A percentile compares a stretch with the other conserved stretches of the same genome.
Evolutionary conservation across 2,329 filamentous ascomycete species (phyloP).

Genomic region (Fusarium equiseti): DNA sequence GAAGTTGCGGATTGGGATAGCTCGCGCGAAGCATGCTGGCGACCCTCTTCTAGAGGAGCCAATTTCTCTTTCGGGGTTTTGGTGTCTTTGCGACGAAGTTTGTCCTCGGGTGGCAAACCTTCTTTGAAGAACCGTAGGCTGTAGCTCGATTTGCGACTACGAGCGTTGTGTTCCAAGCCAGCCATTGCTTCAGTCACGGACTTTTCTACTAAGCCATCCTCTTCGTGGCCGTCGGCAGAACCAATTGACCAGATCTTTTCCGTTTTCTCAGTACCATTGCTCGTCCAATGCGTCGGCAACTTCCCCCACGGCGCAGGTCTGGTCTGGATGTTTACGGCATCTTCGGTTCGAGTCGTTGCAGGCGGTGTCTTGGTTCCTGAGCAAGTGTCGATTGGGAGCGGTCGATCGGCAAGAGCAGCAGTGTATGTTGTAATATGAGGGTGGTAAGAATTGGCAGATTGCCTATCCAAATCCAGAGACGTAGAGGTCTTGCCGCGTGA

Average conservation of each 20-base stretch:
- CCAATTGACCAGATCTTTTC: slow-evolving; percentile 76
- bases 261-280: slow-evolving; percentile 65
- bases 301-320: slow-evolving; percentile 45
- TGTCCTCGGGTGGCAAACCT: slow-evolving; percentile 70
- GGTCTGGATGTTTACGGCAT: slow-evolving; percentile 25
- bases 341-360: slow-evolving; percentile 27
- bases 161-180: slow-evolving; percentile 71
- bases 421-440: slow-evolving; percentile 44
- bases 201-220: slow-evolving; percentile 71
- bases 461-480: slow-evolving; percentile 53
- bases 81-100: slow-evolving; percentile 65
- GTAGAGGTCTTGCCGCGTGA: slow-evolving; percentile 48
- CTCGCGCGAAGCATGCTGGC: slow-evolving; percentile 4
- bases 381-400: slow-evolving; percentile 40
- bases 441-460: slow-evolving; percentile 42
- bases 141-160: slow-evolving; percentile 76
- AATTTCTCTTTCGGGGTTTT: slow-evolving; percentile 57
- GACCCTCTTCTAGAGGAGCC: slow-evolving; percentile 52
- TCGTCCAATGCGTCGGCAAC: slow-evolving; percentile 60
- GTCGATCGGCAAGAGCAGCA: slow-evolving; percentile 47
- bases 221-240: slow-evolving; percentile 60
- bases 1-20: not conserved
- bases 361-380: slow-evolving; percentile 30
- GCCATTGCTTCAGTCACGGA: slow-evolving; percentile 73
- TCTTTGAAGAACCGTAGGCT: slow-evolving; percentile 76